Percentiles rank a stretch among this genome's conserved stretches.
Conservation (phyloP, 805 yeast species). For the Starmera quercuum region DNA sequence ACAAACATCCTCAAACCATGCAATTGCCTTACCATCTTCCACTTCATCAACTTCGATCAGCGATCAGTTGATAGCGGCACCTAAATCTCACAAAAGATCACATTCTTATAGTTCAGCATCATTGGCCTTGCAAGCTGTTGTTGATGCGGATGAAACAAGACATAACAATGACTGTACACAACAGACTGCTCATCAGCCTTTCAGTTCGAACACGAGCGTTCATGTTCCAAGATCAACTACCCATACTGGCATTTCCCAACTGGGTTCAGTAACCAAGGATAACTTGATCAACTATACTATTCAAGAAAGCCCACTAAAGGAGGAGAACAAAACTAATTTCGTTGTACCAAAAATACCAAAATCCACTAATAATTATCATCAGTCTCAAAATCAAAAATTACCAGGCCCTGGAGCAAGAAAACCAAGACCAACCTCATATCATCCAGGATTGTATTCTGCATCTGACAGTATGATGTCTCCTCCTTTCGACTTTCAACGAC, state of each 20-base stretch:
- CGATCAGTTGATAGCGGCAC: slow-evolving; percentile 12
- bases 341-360: slow-evolving; percentile 18
- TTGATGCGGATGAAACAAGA: slow-evolving; percentile 45
- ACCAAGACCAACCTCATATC: slow-evolving; percentile 81
- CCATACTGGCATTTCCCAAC: slow-evolving; percentile 20
- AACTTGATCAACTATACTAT: slow-evolving; percentile 10
- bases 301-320: slow-evolving; percentile 17
- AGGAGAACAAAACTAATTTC: slow-evolving; percentile 3
- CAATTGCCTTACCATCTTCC: slow-evolving; percentile 38
- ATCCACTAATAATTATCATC: slow-evolving; percentile 9
- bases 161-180: slow-evolving; percentile 5
- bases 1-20: slow-evolving; percentile 59
- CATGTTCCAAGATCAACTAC: slow-evolving; percentile 29
- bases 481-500: neutral
- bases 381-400: slow-evolving; percentile 16
- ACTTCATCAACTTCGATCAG: slow-evolving; percentile 23
- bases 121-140: slow-evolving; percentile 65
- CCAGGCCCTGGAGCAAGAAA: slow-evolving; percentile 43
- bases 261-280: slow-evolving; percentile 4
- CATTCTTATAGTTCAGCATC: slow-evolving; percentile 50
- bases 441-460: slow-evolving; percentile 46
- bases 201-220: too few relatives aligned
- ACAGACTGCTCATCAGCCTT: slow-evolving; percentile 4
- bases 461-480: slow-evolving; percentile 7
- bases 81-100: slow-evolving; percentile 27